Conservation (phyloP, 2,329 filamentous ascomycete genomes). For the Clonostachys sp. region DNA sequence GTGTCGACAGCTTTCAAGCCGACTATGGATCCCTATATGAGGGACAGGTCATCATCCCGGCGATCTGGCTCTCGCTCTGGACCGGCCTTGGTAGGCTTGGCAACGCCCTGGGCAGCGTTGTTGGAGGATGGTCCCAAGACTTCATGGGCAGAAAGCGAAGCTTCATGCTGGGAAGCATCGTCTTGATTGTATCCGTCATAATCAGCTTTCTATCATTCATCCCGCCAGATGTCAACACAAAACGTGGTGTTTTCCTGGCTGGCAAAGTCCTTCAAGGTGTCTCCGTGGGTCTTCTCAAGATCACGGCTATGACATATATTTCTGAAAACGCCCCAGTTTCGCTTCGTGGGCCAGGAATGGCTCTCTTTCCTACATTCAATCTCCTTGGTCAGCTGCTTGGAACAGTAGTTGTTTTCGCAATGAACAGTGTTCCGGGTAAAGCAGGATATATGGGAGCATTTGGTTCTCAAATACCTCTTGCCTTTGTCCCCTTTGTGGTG, state of each 20-base stretch:
- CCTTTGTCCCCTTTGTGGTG: slow-evolving; percentile 32
- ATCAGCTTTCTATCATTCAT: slow-evolving; percentile 19
- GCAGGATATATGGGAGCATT: slow-evolving; percentile 31
- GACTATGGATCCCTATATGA: slow-evolving; percentile 17
- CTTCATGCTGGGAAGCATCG: slow-evolving; percentile 13
- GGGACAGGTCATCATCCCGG: slow-evolving; percentile 14
- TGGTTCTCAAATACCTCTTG: slow-evolving; percentile 37
- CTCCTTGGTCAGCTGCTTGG: slow-evolving; percentile 43
- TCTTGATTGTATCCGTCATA: slow-evolving; percentile 13
- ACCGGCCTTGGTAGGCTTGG: slow-evolving; percentile 12
- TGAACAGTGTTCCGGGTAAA: slow-evolving; percentile 11
- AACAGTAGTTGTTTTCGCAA: slow-evolving; percentile 29
- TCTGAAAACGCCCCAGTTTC: slow-evolving; percentile 41
- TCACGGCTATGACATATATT: slow-evolving; percentile 39
- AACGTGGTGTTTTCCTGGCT: slow-evolving; percentile 13
- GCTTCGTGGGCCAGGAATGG: slow-evolving; percentile 39
- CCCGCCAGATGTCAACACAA: slow-evolving; percentile 2
- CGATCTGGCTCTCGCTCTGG: slow-evolving; percentile 19
- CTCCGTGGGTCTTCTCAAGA: slow-evolving; percentile 32
- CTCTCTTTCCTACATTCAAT: slow-evolving; percentile 43
- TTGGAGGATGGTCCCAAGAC: slow-evolving; percentile 19
- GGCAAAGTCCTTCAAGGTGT: slow-evolving; percentile 17
- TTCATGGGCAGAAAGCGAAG: slow-evolving; percentile 14
- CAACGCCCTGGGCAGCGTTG: slow-evolving; percentile 13
- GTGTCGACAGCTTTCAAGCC: slow-evolving; percentile 16